These are phyloP conservation scores for Trichosporon asahii DNA, from an alignment of 1,284 basidiomycete species.

Conservation along the genomic window DNA sequence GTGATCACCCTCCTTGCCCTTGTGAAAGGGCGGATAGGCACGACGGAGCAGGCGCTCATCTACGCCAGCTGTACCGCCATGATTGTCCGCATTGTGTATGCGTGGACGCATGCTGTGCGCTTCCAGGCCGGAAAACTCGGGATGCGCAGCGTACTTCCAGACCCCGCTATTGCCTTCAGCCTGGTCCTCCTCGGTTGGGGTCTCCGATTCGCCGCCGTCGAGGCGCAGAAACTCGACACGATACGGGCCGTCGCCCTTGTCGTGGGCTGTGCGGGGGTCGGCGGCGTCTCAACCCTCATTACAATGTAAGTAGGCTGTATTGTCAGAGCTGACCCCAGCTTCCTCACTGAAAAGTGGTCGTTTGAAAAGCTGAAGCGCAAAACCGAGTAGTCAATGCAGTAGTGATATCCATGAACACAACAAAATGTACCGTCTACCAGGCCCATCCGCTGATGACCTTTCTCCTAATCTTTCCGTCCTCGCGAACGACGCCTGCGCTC, in stretches of 20 bases:
- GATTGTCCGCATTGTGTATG: slow-evolving; percentile 43
- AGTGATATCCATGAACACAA: slow-evolving; percentile 10
- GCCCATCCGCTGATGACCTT: slow-evolving; percentile 65
- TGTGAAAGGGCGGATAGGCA: background rate
- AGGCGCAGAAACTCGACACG: background rate
- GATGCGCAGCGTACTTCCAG: background rate
- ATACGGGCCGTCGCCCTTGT: background rate
- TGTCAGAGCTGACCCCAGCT: background rate
- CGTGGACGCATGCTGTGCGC: slow-evolving; percentile 29
- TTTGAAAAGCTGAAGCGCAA: background rate
- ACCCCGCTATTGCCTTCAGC: background rate
- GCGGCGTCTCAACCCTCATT: background rate
- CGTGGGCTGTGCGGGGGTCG: background rate
- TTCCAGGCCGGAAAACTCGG: background rate
- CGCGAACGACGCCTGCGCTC: slow-evolving; percentile 71
- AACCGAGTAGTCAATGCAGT: slow-evolving; percentile 7
- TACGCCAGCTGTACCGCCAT: slow-evolving; percentile 60
- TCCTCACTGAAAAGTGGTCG: background rate
- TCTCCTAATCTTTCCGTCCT: slow-evolving; percentile 74
- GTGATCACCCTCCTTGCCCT: slow-evolving; percentile 26
- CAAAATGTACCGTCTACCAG: slow-evolving; percentile 59
- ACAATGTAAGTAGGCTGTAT: background rate
- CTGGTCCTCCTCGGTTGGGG: background rate
- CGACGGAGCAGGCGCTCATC: slow-evolving; percentile 59
- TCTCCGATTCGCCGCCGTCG: background rate